Base-by-base conservation (phyloP, 352 stramenopile species). In the Saprolegnia diclina region DNA sequence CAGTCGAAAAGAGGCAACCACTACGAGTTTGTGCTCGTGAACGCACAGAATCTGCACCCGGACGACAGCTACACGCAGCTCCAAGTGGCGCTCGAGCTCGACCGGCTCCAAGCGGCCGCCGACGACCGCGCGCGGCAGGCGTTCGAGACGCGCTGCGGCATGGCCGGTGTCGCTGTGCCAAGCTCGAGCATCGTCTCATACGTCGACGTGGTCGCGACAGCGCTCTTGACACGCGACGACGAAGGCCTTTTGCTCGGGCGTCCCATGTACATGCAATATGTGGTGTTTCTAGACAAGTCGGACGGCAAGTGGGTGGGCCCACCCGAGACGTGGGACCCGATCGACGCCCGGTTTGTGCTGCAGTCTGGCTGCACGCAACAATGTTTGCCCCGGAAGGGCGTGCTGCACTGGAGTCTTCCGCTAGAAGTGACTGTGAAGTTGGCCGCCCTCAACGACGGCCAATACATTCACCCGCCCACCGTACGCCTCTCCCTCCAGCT, bases 1-100 rank as follows among this genome's bases (percentile, higher is more conserved):
- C n/a, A 85, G 46, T 38, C 45, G n/a, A 61, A 70, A 18, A 80
- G 21, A 0, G 82, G 80, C 0, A 77, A 68, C 24, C 65, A 78
- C 9, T 89, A 80, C 59, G 81, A 91, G 45, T 89, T 83, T 61
- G 76, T 80, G 13, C 40, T 90, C 1, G 78, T 89, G 46, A 91
- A 90, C 16, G 71, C 67, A 22, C 84, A 80, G 46, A 79, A 90
- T 24, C 46, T 89, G 16, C 40, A 79, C 0, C 24, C 45, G 21
- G 67, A 79, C 7, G 80, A 90, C 21, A 65, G 78, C 62, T 70
- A 65, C 18, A 42, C 87, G 21, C 56, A 80, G 37, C 70, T 73
- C 18, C 77, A 90, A 26, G 71, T 91, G 5, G 70, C 75, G 35
- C 62, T 83, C 0, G 65, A 78, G 50, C 81, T 89, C 37, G 71